Evolutionary conservation across 805 yeast species (phyloP).

Genomic region (Torulaspora gathmanii): DNA sequence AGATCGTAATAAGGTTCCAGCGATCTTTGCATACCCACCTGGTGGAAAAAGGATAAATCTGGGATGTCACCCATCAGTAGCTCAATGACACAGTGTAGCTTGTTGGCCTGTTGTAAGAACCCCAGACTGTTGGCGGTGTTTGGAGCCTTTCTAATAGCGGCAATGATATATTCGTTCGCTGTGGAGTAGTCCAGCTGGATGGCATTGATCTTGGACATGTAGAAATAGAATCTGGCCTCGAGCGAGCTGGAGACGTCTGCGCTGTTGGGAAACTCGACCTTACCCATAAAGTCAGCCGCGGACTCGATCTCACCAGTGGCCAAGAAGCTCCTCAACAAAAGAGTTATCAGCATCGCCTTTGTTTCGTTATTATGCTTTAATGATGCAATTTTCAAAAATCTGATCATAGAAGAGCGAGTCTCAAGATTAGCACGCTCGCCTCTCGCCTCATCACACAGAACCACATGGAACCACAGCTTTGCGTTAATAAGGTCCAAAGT

Average conservation of each 20-base stretch:
- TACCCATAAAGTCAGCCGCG: conserved; percentile 85
- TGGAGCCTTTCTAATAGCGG: conserved; percentile 96
- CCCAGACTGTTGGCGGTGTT: conserved; percentile 82
- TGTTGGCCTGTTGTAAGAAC: conserved; percentile 83
- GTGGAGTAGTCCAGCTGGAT: conserved; percentile 88
- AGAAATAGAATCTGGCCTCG: conserved; percentile 87
- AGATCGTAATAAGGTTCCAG: conserved; percentile 80
- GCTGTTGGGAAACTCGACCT: conserved; percentile 70
- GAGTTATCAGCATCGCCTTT: conserved; percentile 79
- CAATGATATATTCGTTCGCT: conserved; percentile 83
- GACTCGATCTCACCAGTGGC: conserved; percentile 74
- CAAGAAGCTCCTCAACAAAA: conserved; percentile 75
- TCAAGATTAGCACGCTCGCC: conserved; percentile 22
- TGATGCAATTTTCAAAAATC: conserved; percentile 79
- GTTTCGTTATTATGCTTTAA: conserved; percentile 91
- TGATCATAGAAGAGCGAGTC: conserved; percentile 64
- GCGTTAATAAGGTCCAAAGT: conserved; percentile 82
- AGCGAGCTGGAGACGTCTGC: conserved; percentile 77
- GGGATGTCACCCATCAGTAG: conserved; percentile 96
- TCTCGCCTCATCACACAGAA: conserved; percentile 67
- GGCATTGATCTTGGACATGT: conserved; percentile 83
- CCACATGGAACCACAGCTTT: conserved; percentile 87
- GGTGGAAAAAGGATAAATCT: conserved; percentile 74
- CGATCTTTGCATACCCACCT: conserved; percentile 52
- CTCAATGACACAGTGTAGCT: conserved; percentile 82